Conservation (phyloP, 495 filamentous ascomycete genomes). For the Cryomyces minteri region DNA sequence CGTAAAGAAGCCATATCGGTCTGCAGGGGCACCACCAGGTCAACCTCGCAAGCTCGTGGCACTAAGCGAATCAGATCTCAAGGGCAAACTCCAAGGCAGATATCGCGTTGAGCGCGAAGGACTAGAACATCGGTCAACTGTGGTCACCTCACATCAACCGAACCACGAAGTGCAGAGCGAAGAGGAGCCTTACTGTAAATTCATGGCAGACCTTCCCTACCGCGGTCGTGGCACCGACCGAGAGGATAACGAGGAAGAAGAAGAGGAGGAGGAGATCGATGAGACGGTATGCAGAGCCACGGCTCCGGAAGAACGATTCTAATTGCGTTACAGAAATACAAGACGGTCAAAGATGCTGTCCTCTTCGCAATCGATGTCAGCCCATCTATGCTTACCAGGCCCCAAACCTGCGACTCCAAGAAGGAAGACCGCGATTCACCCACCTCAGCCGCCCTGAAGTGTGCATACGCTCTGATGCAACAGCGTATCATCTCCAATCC, state of each 20-base stretch:
- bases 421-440: slow-evolving; percentile 57
- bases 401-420: slow-evolving; percentile 43
- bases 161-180: too few species aligned
- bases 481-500: slow-evolving; percentile 95
- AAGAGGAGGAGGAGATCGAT: slow-evolving; percentile 23
- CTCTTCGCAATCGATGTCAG: slow-evolving; percentile 93
- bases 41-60: too few species aligned
- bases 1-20: too few species aligned
- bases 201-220: slow-evolving; percentile 3
- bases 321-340: slow-evolving; percentile 42
- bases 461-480: slow-evolving; percentile 88
- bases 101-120: too few species aligned
- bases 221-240: slow-evolving; percentile 2
- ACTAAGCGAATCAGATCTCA: too few species aligned
- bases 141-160: too few species aligned
- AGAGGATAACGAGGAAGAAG: slow-evolving; percentile 17
- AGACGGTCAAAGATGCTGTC: slow-evolving; percentile 85
- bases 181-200: too few species aligned
- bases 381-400: slow-evolving; percentile 64
- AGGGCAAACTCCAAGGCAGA: neutral
- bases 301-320: too few species aligned
- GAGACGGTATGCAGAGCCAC: neutral
- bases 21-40: too few species aligned
- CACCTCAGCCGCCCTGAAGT: slow-evolving; percentile 71
- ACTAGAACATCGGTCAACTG: too few species aligned